Percentiles rank a stretch among this genome's conserved stretches.
phyloP scores from a whole-genome alignment of 805 yeast genomes.

The Yarrowia hollandica region DNA sequence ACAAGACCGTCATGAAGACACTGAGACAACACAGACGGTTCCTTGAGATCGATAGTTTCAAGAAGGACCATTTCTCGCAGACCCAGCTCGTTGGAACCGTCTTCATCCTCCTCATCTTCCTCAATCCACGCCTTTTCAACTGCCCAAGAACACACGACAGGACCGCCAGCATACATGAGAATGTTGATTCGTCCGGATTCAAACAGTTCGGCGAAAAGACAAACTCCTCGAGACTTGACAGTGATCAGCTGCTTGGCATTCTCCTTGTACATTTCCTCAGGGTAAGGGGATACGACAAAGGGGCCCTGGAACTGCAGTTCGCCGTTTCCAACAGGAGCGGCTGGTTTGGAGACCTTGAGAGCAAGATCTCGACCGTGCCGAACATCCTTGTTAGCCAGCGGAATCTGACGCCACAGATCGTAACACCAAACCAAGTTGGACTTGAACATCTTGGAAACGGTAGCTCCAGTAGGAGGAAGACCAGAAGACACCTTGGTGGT shows the following conservation, averaged over 20 bases:
- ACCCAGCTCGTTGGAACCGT: not conserved
- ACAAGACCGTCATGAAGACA: constrained; percentile 10
- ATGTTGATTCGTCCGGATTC: constrained; percentile 35
- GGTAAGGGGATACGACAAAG: constrained; percentile 54
- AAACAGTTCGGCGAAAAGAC: constrained; percentile 34
- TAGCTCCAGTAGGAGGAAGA: not conserved
- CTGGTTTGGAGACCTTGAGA: constrained; percentile 5
- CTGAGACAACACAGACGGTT: not conserved
- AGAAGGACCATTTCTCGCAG: not conserved
- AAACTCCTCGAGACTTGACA: constrained; percentile 34
- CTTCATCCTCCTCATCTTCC: not conserved
- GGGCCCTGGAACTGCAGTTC: constrained; percentile 52
- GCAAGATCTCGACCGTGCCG: constrained; percentile 32
- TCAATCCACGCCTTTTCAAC: not conserved
- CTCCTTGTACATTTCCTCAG: constrained; percentile 52
- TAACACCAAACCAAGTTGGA: constrained; percentile 34
- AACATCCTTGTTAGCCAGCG: constrained; percentile 33
- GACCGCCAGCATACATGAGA: constrained; percentile 32
- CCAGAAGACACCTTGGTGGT: constrained; percentile 29
- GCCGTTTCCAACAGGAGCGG: not conserved
- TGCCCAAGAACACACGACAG: constrained; percentile 11
- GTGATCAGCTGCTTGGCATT: constrained; percentile 45
- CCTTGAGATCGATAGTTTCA: constrained; percentile 7
- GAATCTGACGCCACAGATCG: constrained; percentile 34
- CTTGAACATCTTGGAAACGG: constrained; percentile 28